A percentile compares a stretch with the other conserved stretches of the same genome.
Conservation (phyloP, 495 filamentous ascomycete species). For the Immersiella caudata region DNA sequence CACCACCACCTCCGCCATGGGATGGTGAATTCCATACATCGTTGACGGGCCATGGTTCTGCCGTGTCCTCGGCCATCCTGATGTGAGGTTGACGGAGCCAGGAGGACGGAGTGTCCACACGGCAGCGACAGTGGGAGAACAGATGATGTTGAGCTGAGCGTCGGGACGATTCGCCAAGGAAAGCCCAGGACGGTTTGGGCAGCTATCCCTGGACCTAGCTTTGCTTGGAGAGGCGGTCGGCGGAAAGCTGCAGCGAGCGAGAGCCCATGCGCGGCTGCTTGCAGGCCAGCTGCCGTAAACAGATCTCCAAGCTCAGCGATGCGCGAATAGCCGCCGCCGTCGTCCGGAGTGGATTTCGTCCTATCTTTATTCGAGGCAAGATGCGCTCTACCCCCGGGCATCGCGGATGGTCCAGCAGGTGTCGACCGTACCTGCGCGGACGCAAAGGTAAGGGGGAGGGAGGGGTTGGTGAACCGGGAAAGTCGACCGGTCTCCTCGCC, state of each 20-base stretch:
- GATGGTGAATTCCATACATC: conserved; percentile 57
- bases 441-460: not conserved
- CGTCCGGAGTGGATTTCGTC: not conserved
- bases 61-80: conserved; percentile 48
- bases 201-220: conserved; percentile 17
- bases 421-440: not conserved
- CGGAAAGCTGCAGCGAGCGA: conserved; percentile 34
- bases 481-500: conserved; percentile 6
- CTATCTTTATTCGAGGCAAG: conserved; percentile 7
- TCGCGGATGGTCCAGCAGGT: conserved; percentile 11
- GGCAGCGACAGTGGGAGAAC: not conserved
- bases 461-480: conserved; percentile 3
- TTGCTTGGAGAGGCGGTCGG: conserved; percentile 26
- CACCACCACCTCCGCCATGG: not conserved
- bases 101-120: not conserved
- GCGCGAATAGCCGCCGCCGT: not conserved
- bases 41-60: conserved; percentile 58
- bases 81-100: not conserved
- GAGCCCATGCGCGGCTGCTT: conserved; percentile 29
- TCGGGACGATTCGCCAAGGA: conserved; percentile 15
- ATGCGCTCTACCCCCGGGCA: conserved; percentile 11
- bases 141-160: not conserved
- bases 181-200: not conserved
- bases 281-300: conserved; percentile 24
- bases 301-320: conserved; percentile 1